Conservation (phyloP, 2,329 filamentous ascomycete genomes). For the Botrytis tulipae region DNA sequence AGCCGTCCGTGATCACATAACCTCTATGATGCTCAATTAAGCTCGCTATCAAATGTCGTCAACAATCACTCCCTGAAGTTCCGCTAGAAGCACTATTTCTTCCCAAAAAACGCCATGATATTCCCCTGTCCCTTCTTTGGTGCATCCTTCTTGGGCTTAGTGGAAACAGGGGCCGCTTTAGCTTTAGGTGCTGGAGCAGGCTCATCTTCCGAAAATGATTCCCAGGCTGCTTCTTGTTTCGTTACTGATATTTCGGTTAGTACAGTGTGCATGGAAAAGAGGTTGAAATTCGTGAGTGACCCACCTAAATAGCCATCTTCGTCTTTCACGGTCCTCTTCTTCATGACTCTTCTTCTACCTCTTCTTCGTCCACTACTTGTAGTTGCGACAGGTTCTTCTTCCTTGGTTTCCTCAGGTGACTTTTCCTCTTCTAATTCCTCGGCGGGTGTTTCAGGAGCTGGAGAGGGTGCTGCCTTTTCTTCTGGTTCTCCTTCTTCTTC, state of each 20-base stretch:
- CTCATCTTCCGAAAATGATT: constrained; percentile 91
- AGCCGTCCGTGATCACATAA: too few relatives aligned
- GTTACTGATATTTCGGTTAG: constrained; percentile 59
- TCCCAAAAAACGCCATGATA: constrained; percentile 90
- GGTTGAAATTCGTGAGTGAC: constrained; percentile 34
- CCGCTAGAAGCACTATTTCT: constrained; percentile 52
- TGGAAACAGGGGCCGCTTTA: constrained; percentile 43
- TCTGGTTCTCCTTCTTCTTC: constrained; percentile 45
- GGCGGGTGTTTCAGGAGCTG: constrained; percentile 22
- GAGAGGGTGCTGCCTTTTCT: constrained; percentile 44
- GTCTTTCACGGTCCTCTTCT: constrained; percentile 83
- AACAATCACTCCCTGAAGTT: neutral
- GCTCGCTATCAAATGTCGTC: neutral
- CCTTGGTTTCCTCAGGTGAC: constrained; percentile 43
- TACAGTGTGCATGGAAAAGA: neutral
- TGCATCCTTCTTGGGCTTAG: constrained; percentile 53
- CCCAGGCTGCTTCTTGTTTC: constrained; percentile 80
- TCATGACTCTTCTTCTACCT: constrained; percentile 77
- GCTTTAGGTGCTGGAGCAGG: constrained; percentile 52
- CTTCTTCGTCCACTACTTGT: constrained; percentile 65
- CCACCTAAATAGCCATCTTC: constrained; percentile 86
- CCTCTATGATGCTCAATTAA: neutral
- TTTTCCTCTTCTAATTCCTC: constrained; percentile 41
- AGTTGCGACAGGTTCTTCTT: constrained; percentile 46
- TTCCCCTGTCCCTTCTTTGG: constrained; percentile 66